These are phyloP conservation scores for Cnidoscolus chayamansa DNA, from an alignment of 441 rosid species.

Conservation along the genomic window DNA sequence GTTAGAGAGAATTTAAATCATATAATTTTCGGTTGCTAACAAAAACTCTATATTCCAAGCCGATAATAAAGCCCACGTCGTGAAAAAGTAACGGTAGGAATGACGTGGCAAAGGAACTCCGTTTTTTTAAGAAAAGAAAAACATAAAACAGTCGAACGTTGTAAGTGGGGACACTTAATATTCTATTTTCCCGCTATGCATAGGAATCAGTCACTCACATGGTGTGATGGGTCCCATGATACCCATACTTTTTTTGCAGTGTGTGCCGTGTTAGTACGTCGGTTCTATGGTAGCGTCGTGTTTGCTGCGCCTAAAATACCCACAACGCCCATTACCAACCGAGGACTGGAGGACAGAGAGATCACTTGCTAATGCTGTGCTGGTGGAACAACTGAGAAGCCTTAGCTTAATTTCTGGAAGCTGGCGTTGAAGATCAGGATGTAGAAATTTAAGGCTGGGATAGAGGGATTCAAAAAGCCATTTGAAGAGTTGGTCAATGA, in stretches of 20 bases:
- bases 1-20: too few relatives aligned
- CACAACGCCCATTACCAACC: background rate
- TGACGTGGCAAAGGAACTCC: slow-evolving; percentile 35
- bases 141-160: slow-evolving; percentile 35
- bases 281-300: background rate
- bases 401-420: background rate
- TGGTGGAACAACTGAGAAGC: background rate
- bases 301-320: background rate
- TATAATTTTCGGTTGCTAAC: background rate
- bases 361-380: too few relatives aligned
- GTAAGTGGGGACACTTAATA: slow-evolving; percentile 32
- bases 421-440: background rate
- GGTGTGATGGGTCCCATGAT: slow-evolving; percentile 25
- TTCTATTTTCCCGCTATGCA: slow-evolving; percentile 20
- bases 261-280: background rate
- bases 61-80: slow-evolving; percentile 30
- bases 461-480: background rate
- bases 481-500: slow-evolving; percentile 16
- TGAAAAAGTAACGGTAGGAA: slow-evolving; percentile 21
- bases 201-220: slow-evolving; percentile 20
- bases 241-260: background rate
- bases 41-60: background rate
- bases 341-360: too few relatives aligned
- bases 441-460: background rate
- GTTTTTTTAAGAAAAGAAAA: background rate